A percentile compares a stretch with the other conserved stretches of the same genome.
phyloP scores from a whole-genome alignment of 495 filamentous ascomycete species.

The Trichoderma erinaceum region DNA sequence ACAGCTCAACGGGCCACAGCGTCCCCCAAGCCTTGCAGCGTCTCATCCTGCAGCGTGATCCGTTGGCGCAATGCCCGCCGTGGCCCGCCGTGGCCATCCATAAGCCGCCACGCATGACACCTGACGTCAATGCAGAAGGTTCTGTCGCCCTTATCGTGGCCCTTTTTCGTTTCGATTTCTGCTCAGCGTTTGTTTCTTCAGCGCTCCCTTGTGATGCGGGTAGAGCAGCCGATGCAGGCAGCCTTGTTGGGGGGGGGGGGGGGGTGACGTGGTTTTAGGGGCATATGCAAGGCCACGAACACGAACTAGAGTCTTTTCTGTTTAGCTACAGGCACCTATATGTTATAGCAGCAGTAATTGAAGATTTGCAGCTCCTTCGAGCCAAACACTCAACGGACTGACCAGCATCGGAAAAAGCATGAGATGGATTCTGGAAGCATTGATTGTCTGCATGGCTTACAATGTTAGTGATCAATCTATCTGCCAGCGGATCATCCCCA shows the following conservation, averaged over 20 bases:
- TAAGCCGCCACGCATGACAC: constrained; percentile 13
- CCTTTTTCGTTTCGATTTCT: too few relatives aligned
- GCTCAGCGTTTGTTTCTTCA: background rate
- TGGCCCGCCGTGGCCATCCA: constrained; percentile 11
- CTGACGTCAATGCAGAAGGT: constrained; percentile 6
- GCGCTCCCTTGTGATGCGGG: background rate
- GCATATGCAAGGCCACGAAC: background rate
- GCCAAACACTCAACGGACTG: too few relatives aligned
- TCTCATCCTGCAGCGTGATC: constrained; percentile 6
- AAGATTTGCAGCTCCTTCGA: too few relatives aligned
- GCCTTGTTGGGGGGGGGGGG: background rate
- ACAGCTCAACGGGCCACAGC: background rate
- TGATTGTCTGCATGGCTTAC: too few relatives aligned
- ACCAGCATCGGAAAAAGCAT: too few relatives aligned
- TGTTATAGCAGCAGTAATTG: too few relatives aligned
- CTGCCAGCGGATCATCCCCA: background rate
- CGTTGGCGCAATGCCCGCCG: background rate
- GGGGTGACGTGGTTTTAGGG: constrained; percentile 2
- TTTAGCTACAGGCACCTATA: too few relatives aligned
- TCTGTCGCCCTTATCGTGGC: background rate
- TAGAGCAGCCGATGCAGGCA: background rate
- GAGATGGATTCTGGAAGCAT: too few relatives aligned
- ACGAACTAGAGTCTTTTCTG: too few relatives aligned
- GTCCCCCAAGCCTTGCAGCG: background rate
- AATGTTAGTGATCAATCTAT: too few relatives aligned